Evolutionary conservation across 345 rosid species (phyloP).

Genomic region (Psidium friedrichsthalianum): DNA sequence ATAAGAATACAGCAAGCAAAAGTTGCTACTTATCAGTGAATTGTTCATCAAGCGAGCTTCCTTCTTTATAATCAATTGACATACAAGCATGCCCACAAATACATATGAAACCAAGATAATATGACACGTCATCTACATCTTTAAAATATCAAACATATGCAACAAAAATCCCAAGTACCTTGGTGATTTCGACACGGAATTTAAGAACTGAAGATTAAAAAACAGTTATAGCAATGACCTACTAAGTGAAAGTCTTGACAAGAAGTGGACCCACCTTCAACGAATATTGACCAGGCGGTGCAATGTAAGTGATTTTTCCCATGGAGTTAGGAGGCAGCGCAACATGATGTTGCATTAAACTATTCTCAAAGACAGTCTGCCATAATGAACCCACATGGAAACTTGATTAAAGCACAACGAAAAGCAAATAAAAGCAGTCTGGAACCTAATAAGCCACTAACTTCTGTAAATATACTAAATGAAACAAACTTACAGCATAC

Average conservation of each 20-base stretch:
- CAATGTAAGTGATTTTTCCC: conserved; percentile 92
- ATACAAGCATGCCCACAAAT: not conserved
- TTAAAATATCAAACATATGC: not conserved
- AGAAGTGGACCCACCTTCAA: conserved; percentile 47
- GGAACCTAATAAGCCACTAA: not conserved
- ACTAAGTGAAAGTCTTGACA: not conserved
- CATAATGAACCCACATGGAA: not conserved
- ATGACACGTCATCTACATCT: not conserved
- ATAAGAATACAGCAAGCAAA: not conserved
- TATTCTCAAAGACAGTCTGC: conserved; percentile 96
- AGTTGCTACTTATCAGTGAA: not conserved
- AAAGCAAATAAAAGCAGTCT: not conserved
- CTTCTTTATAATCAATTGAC: not conserved
- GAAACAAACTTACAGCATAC: conserved; percentile 73
- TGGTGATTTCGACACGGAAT: not conserved
- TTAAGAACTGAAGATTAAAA: not conserved
- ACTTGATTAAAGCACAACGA: not conserved
- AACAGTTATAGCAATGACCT: not conserved
- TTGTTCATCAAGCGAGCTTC: not conserved
- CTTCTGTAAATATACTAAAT: not conserved
- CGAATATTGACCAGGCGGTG: conserved; percentile 98
- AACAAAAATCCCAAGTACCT: not conserved
- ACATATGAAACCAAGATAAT: not conserved
- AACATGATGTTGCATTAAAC: conserved; percentile 79
- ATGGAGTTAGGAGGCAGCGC: conserved; percentile 93